Base-by-base conservation (phyloP, 495 filamentous ascomycete genomes). In the Talaromyces liani region DNA sequence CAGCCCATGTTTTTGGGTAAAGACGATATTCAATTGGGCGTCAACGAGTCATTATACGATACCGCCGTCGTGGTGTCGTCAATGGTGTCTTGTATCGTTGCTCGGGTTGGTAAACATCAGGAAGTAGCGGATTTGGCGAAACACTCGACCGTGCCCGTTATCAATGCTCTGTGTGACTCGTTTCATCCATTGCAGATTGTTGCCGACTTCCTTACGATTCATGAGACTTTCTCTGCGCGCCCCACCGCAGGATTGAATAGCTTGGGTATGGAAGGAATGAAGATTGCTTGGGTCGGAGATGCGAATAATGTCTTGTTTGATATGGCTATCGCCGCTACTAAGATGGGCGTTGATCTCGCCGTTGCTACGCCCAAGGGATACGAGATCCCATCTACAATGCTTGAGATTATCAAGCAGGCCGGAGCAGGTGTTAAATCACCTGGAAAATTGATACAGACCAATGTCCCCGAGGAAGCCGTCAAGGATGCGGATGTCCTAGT, bases 231-330 rank as follows among this genome's bases (percentile, higher is more conserved):
- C 69, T 79, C 81, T 1, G 72, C 79, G 6, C 77, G 77, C 61
- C 72, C 79, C 1, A 72, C 77, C 39, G 51, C 63, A 9, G 63
- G 70, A 33, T 60, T 74, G 22, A 73, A 76, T 16, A 80, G 82
- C 53, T 79, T 95, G 25, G 90, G 91, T 2, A 77, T 95, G 6
- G 86, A 92, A 66, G 89, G 90, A 4, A 72, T 94, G 65, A 95
- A 93, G 73, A 84, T 98, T 63, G 93, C 94, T 6, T 98, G 94
- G 94, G 80, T 98, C 24, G 94, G 94, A 51, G 94, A 98, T 70
- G 90, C 92, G 18, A 98, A 97, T 77, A 98, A 98, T 68, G 93
- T 98, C 22, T 84, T 97, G 25, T 97, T 90, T 72, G 94, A 98
- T 72, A 80, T 98, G 39, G 90, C 91, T 8, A 94, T 91, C 62